Conservation (phyloP, 495 filamentous ascomycete species). For the Thozetella sp. region DNA sequence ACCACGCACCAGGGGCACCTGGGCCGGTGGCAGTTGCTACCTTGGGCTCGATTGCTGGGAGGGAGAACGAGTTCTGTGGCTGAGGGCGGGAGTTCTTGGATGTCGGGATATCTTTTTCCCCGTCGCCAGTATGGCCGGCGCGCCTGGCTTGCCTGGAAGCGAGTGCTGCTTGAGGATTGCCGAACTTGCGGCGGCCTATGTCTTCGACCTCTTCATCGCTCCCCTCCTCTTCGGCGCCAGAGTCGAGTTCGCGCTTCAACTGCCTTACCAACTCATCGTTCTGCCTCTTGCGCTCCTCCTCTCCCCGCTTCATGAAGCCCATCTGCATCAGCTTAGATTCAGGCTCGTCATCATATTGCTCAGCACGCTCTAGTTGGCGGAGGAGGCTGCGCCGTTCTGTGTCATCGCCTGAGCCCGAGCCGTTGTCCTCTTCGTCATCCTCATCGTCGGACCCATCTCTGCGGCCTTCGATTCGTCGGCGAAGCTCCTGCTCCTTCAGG, state of each 20-base stretch:
- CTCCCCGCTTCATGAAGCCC: conserved; percentile 93
- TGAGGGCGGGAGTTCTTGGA: neutral
- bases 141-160: conserved; percentile 12
- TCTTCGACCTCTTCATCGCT: conserved; percentile 63
- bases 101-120: neutral
- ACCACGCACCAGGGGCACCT: conserved; percentile 34
- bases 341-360: conserved; percentile 35
- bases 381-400: conserved; percentile 60
- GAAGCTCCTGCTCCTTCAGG: conserved; percentile 80
- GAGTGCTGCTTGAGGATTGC: conserved; percentile 38
- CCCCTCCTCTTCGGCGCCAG: conserved; percentile 47
- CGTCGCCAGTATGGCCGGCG: neutral
- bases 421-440: conserved; percentile 57
- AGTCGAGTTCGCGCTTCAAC: conserved; percentile 71
- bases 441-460: conserved; percentile 56
- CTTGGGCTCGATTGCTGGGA: conserved; percentile 1
- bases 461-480: conserved; percentile 82
- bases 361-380: conserved; percentile 54
- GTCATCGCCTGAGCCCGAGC: conserved; percentile 45
- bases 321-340: conserved; percentile 62
- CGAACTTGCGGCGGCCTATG: conserved; percentile 68
- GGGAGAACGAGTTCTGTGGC: neutral
- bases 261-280: conserved; percentile 82
- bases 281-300: conserved; percentile 70
- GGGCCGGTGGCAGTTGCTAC: conserved; percentile 9